Conservation (phyloP, 2,329 filamentous ascomycete genomes). For the Hypoxylon rubiginosum region DNA sequence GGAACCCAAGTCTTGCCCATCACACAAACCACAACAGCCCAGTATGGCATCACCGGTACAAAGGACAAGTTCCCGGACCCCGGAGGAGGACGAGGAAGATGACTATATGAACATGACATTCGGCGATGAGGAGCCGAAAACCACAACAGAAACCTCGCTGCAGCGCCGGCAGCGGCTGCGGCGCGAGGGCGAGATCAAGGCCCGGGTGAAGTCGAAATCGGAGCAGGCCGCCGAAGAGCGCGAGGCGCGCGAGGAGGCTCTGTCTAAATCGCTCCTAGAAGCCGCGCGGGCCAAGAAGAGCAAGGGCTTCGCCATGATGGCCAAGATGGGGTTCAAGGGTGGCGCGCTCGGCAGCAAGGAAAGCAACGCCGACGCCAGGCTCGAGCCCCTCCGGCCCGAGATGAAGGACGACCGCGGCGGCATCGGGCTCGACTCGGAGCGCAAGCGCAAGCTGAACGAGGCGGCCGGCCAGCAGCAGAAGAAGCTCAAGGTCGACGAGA, state of each 20-base stretch:
- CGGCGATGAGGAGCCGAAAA: slow-evolving; percentile 67
- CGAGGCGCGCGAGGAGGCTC: slow-evolving; percentile 78
- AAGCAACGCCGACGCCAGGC: slow-evolving; percentile 45
- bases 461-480: slow-evolving; percentile 71
- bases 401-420: slow-evolving; percentile 86
- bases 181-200: slow-evolving; percentile 76
- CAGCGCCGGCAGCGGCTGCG: slow-evolving; percentile 67
- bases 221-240: slow-evolving; percentile 83
- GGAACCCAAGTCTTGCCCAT: not conserved
- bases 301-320: slow-evolving; percentile 97
- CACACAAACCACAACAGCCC: not conserved
- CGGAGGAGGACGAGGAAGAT: slow-evolving; percentile 74
- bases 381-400: slow-evolving; percentile 81
- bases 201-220: slow-evolving; percentile 81
- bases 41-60: slow-evolving; percentile 31
- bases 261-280: slow-evolving; percentile 78
- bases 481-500: slow-evolving; percentile 72
- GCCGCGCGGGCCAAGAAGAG: slow-evolving; percentile 68
- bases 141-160: slow-evolving; percentile 68
- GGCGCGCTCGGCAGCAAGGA: slow-evolving; percentile 77
- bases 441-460: slow-evolving; percentile 81
- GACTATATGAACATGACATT: slow-evolving; percentile 99
- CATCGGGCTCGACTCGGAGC: slow-evolving; percentile 85
- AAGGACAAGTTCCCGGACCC: slow-evolving; percentile 27
- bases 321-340: slow-evolving; percentile 91